Conservation (phyloP, 768 basidiomycete species). For the Boletus rubescentipes region DNA sequence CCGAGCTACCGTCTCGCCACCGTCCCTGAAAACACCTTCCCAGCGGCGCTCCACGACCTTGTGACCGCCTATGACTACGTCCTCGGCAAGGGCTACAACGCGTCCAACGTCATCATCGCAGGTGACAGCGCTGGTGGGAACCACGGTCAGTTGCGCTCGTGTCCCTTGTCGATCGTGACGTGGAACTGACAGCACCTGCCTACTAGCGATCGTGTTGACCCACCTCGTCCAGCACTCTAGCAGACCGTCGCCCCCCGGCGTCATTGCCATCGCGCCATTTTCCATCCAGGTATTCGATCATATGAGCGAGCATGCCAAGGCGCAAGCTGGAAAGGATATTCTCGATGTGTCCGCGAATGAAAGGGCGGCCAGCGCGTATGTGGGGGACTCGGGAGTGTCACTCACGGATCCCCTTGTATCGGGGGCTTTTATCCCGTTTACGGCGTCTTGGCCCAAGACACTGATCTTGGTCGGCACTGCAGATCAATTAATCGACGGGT, state of each 20-base stretch:
- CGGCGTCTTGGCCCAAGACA: slow-evolving; percentile 21
- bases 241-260: slow-evolving; percentile 47
- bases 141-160: slow-evolving; percentile 15
- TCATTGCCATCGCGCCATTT: slow-evolving; percentile 55
- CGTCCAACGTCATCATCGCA: slow-evolving; percentile 18
- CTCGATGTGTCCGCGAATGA: not conserved
- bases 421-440: slow-evolving; percentile 12
- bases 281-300: not conserved
- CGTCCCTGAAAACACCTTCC: slow-evolving; percentile 21
- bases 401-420: slow-evolving; percentile 20
- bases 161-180: too few relatives aligned
- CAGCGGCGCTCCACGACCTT: slow-evolving; percentile 23
- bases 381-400: slow-evolving; percentile 9
- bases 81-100: slow-evolving; percentile 21
- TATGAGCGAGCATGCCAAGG: slow-evolving; percentile 1
- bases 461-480: slow-evolving; percentile 19
- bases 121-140: slow-evolving; percentile 30
- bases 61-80: slow-evolving; percentile 28
- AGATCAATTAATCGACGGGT: slow-evolving; percentile 13
- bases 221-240: slow-evolving; percentile 50
- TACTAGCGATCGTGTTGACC: slow-evolving; percentile 21
- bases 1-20: slow-evolving; percentile 29
- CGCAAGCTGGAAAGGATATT: not conserved
- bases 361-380: not conserved
- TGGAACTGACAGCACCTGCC: not conserved